Base-by-base conservation (phyloP, 176 grass and related monocot genomes). In the Aegilops longissima region DNA sequence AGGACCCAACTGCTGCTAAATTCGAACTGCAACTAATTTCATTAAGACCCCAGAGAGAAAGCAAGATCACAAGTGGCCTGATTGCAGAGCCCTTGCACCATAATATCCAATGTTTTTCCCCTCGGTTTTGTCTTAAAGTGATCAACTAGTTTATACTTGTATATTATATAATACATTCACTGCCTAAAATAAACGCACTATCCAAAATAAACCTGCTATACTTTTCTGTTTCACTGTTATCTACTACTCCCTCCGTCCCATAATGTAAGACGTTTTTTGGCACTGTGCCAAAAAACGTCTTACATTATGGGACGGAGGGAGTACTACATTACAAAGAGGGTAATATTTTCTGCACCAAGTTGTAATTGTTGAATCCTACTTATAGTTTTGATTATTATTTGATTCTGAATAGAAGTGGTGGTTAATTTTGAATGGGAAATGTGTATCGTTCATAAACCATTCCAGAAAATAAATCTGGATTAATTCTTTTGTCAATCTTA, bases 401-500 rank as follows among this genome's bases (percentile, higher is more conserved):
- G 42, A 77, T 82, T 82, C 12, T 54, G 31, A 66, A 80, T 70
- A 75, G 17, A 52, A 85, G 40, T 85, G 7, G 73, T 85, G 59
- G 72, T 21, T 52, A 76, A 20, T 44, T 77, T 85, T 66, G 24
- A 85, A 25, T 63, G 61, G 16, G 63, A 35, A 31, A 67, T 67
- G 65, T 54, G 73, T 31, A 42, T 58, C 5, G 35, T 39, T 81
- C 47, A 58, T 82, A 78, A 71, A 67, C 33, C 6, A 47, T 72
- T 80, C 39, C 58, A 71, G 78, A 79, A 34, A 70, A 45, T 27
- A 51, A 80, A 45, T 44, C 24, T 42, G 23, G 12, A 21, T 40
- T 93, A 80, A 81, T 84, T 79, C 39, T 84, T 67, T 69, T 82
- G 73, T 82, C 35, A 72, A 76, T 17, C 77, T 87, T 89, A 61